Conservation (phyloP, 495 filamentous ascomycete species). For the Letharia lupina region DNA sequence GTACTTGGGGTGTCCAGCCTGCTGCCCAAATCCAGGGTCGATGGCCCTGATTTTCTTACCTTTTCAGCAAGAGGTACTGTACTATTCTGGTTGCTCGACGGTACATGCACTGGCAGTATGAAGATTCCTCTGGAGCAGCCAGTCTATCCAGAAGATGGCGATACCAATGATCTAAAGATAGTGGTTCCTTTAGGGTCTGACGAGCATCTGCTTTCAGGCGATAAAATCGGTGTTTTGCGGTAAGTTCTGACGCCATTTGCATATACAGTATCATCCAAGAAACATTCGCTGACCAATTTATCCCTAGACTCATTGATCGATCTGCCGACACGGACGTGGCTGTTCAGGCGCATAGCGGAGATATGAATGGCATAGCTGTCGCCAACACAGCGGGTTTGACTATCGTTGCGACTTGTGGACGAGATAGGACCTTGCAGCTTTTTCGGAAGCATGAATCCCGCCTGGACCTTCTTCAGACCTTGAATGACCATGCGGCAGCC, state of each 20-base stretch:
- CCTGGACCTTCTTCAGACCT: constrained; percentile 59
- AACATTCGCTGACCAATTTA: constrained; percentile 1
- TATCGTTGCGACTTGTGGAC: constrained; percentile 69
- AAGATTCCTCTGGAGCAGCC: constrained; percentile 61
- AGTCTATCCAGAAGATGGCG: constrained; percentile 46
- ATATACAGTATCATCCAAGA: constrained; percentile 10
- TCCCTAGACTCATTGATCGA: constrained; percentile 38
- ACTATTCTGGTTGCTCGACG: constrained; percentile 71
- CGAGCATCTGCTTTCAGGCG: constrained; percentile 66
- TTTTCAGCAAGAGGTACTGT: constrained; percentile 75
- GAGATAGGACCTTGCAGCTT: constrained; percentile 85
- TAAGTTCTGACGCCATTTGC: constrained; percentile 30
- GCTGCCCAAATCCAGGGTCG: constrained; percentile 46
- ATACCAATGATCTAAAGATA: constrained; percentile 67
- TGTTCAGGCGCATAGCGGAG: constrained; percentile 76
- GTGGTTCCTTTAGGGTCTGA: constrained; percentile 52
- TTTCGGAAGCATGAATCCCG: constrained; percentile 52
- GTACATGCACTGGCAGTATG: constrained; percentile 54
- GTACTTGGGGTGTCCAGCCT: constrained; percentile 64
- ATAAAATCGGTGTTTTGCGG: constrained; percentile 76
- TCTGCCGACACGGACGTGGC: constrained; percentile 47
- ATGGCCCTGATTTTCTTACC: constrained; percentile 68
- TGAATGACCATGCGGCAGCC: constrained; percentile 69
- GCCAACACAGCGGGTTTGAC: constrained; percentile 42
- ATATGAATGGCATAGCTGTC: constrained; percentile 75